Base-by-base conservation (phyloP, 2,329 filamentous ascomycete genomes). In the Cytospora piceae region DNA sequence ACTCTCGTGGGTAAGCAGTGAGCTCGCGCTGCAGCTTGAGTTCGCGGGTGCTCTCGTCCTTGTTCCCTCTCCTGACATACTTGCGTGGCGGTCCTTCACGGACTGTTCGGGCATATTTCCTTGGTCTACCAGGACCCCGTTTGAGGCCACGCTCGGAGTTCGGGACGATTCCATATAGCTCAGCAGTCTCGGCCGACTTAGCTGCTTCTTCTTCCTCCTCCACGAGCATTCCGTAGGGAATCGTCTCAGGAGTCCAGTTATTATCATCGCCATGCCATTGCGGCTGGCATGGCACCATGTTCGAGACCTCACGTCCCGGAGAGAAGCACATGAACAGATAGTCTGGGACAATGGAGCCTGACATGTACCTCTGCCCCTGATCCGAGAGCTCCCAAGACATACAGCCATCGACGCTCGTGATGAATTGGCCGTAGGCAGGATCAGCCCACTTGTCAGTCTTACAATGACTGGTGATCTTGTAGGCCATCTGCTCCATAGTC, bases 321-420 rank as follows among this genome's bases (percentile, higher is more conserved):
- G 70, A 72, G 37, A 81, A 70, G 55, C 78, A 76, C 58, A 83
- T 75, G 66, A 77, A 82, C 22, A 75, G 72, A 58, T 78, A 75
- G 2, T 76, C 72, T 0, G 79, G 78, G 15, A 71, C 74, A 14
- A 79, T 71, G 9, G 71, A 74, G 14, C 72, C 70, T 27, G 72
- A 69, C 59, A 81, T 72, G 15, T 78, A 58, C 15, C 73, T 73
- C 22, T 68, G 71, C 2, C 78, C 79, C 34, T 73, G 67, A 9
- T 69, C 66, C 4, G 80, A 80, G 59, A 79, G 72, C 69, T 87
- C 85, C 77, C 83, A 81, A 22, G 75, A 74, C 37, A 77, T 74
- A 58, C 81, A 82, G 11, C 76, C 76, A 34, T 78, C 75, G 49
- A 83, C 70, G 42, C 74, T 66, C 29, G 68, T 68, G 34, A 70